A percentile compares a stretch with the other conserved stretches of the same genome.
Evolutionary conservation across 495 filamentous ascomycete species (phyloP).

Genomic region (Letharia lupina): DNA sequence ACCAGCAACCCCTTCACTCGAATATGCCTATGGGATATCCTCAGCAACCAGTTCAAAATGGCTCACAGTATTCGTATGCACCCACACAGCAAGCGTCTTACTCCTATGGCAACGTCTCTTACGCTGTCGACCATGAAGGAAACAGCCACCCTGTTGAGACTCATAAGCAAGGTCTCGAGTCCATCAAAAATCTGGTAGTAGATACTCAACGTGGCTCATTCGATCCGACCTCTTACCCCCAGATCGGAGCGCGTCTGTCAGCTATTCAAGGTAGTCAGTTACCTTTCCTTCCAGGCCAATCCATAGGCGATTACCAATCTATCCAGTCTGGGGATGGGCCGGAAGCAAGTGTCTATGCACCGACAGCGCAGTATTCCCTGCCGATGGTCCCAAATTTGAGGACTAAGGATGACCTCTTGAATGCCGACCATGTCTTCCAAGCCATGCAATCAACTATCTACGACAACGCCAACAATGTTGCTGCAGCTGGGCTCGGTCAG

Average conservation of each 20-base stretch:
- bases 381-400: constrained; percentile 78
- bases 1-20: constrained; percentile 49
- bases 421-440: constrained; percentile 87
- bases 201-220: constrained; percentile 83
- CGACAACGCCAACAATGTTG: constrained; percentile 72
- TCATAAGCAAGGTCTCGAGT: constrained; percentile 77
- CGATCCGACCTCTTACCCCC: constrained; percentile 71
- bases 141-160: constrained; percentile 48
- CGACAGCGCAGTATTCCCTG: constrained; percentile 49
- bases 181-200: constrained; percentile 87
- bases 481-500: constrained; percentile 64
- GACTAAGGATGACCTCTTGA: constrained; percentile 84
- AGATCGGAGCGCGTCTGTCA: constrained; percentile 71
- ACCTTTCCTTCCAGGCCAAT: constrained; percentile 54
- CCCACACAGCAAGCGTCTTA: constrained; percentile 42
- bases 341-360: constrained; percentile 31
- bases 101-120: constrained; percentile 66
- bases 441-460: constrained; percentile 93
- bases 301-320: constrained; percentile 55
- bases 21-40: constrained; percentile 39
- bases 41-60: constrained; percentile 46
- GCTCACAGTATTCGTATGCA: constrained; percentile 51
- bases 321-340: constrained; percentile 44
- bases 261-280: constrained; percentile 61
- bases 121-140: constrained; percentile 51